Base-by-base conservation (phyloP, 257 asterid genomes). In the Solanum okadae region DNA sequence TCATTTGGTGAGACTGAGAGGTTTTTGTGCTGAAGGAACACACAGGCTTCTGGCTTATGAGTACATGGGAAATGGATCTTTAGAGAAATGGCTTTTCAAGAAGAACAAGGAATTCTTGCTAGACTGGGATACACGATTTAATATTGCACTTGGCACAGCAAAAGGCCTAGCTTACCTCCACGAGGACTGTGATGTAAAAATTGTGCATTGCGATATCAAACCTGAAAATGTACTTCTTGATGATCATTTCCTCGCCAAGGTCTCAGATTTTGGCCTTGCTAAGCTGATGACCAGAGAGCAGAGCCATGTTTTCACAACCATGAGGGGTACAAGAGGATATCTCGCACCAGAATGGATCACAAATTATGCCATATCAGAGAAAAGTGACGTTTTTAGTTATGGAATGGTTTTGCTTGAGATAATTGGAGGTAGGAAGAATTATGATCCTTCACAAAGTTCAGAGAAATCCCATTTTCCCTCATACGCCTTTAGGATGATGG, bases 311-410 rank as follows among this genome's bases (percentile, higher is more conserved):
- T 95, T 96, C 89, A 95, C 98, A 3, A 94, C 99, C 4, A 31
- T 96, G 87, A 94, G 98, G 89, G 99, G 99, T 56, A 96, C 99
- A 27, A 75, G 99, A 75, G 99, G 99, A 35, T 96, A 96, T 92
- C 95, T 96, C 29, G 99, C 99, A 1, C 99, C 99, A 0, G 99
- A 97, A 70, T 97, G 99, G 99, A 95, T 97, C 92, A 96, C 98
- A 29, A 97, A 89, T 94, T 94, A 95, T 23, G 98, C 99, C 56
- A 96, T 97, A 79, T 96, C 99, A 2, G 99, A 96, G 90, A 97
- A 95, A 91, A 96, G 98, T 33, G 99, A 96, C 20, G 99, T 97
- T 4, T 97, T 93, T 49, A 96, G 99, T 90, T 96, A 92, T 42
- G 99, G 99, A 5, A 94, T 97, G 99, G 98, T 96, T 56, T 87